These are phyloP conservation scores for Coix lacrymajobi DNA, from an alignment of 176 grass and related monocot species.

Conservation along the genomic window DNA sequence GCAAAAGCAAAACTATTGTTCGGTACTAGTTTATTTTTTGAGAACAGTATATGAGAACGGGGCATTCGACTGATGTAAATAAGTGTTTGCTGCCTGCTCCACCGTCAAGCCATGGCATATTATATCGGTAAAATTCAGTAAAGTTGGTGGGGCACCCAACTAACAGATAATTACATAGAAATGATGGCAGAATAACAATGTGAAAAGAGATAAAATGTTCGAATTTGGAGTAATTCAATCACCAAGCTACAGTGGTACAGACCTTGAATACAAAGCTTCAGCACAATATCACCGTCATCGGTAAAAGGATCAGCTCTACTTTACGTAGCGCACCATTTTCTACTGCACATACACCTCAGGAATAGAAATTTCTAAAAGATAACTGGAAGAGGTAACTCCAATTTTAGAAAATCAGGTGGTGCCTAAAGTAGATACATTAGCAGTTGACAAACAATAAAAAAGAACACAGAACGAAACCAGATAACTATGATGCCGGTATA, in stretches of 20 bases:
- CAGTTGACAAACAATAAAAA: neutral
- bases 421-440: neutral
- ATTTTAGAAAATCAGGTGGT: neutral
- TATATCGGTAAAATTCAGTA: neutral
- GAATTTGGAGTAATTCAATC: neutral
- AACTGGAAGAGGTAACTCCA: neutral
- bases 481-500: neutral
- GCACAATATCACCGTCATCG: neutral
- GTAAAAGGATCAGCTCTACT: neutral
- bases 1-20: neutral
- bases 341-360: neutral
- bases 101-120: neutral
- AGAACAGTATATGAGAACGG: neutral
- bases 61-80: neutral
- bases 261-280: neutral
- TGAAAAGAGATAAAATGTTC: neutral
- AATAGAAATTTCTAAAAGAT: neutral
- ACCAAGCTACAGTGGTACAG: neutral
- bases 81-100: neutral
- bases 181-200: neutral
- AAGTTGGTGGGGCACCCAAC: neutral
- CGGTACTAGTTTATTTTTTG: neutral
- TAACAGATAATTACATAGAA: neutral
- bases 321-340: neutral
- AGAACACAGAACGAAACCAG: neutral